Base-by-base conservation (phyloP, 331 rosid genomes). In the Erythrophleum ivorense region DNA sequence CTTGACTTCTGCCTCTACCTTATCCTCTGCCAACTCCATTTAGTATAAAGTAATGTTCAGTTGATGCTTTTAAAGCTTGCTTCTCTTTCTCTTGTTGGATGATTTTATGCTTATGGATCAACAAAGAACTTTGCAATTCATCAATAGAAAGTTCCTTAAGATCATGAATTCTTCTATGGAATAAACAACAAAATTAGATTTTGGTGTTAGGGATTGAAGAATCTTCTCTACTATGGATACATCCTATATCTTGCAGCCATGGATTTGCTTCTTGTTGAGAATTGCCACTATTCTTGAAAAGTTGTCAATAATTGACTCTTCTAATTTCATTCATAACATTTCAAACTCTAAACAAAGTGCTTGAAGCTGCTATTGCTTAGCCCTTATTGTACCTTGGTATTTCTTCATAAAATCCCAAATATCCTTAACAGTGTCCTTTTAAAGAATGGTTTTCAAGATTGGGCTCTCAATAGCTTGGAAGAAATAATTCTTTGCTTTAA, bases 261-360 rank as follows among this genome's bases (percentile, higher is more conserved):
- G 58, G 21, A 70, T 13, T 5, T 10, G 29, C 75, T 21, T 71
- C 59, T 71, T 71, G 43, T 48, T 71, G 14, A 15, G 19, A 12
- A 71, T 71, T 2, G n/a, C 18, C 31, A 41, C 19, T n/a, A 36
- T 18, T 9, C 54, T 3, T 5, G 33, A 10, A 5, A 68, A 68
- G n/a, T 6, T 9, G 2, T 59, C 34, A 0, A 3, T 0, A 52
- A 52, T n/a, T 9, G 10, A 46, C 9, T 46, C n/a, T 15, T 4
- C 57, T 3, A 5, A 2, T 2, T 46, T 46, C 76, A 36, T 75
- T 7, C 4, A 15, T 1, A 75, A 3, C 2, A 19, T 75, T 3
- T 77, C 70, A 10, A 71, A 83, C 12, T 79, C 48, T 2, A 3
- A 7, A 71, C 18, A 21, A 19, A 83, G 38, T 0, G 71, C 66